phyloP scores from a whole-genome alignment of 306 rosid genomes.

The Elaeagnus macrophylla region DNA sequence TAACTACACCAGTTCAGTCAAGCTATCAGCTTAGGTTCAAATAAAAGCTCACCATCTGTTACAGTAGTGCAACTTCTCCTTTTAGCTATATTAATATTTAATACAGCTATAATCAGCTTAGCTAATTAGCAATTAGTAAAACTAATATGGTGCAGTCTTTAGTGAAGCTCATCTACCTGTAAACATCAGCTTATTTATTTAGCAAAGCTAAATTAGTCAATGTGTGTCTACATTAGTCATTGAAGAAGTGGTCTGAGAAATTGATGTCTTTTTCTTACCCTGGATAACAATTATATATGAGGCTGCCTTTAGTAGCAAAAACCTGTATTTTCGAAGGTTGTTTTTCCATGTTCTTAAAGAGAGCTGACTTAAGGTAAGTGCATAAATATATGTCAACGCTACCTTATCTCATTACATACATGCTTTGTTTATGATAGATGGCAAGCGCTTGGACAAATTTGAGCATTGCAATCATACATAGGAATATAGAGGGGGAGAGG shows the following conservation, averaged over 20 bases:
- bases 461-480: slow-evolving; percentile 99
- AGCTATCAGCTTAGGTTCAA: too few relatives aligned
- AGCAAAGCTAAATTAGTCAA: too few relatives aligned
- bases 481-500: slow-evolving; percentile 99
- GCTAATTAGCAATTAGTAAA: too few relatives aligned
- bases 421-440: slow-evolving; percentile 99
- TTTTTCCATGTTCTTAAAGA: slow-evolving; percentile 49
- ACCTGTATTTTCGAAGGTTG: slow-evolving; percentile 33
- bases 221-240: background rate
- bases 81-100: too few relatives aligned
- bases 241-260: slow-evolving; percentile 27
- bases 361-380: slow-evolving; percentile 71
- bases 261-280: slow-evolving; percentile 17
- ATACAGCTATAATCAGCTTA: too few relatives aligned
- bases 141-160: too few relatives aligned
- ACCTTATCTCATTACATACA: slow-evolving; percentile 79
- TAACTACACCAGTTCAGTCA: too few relatives aligned
- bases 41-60: too few relatives aligned
- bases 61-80: too few relatives aligned
- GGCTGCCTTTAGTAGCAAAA: slow-evolving; percentile 23
- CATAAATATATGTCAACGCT: slow-evolving; percentile 66
- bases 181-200: too few relatives aligned
- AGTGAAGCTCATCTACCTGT: too few relatives aligned
- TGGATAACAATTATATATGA: slow-evolving; percentile 13
- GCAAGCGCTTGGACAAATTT: slow-evolving; percentile 96